Conservation (phyloP, 2,329 filamentous ascomycete species). For the Thelonectria rubi region DNA sequence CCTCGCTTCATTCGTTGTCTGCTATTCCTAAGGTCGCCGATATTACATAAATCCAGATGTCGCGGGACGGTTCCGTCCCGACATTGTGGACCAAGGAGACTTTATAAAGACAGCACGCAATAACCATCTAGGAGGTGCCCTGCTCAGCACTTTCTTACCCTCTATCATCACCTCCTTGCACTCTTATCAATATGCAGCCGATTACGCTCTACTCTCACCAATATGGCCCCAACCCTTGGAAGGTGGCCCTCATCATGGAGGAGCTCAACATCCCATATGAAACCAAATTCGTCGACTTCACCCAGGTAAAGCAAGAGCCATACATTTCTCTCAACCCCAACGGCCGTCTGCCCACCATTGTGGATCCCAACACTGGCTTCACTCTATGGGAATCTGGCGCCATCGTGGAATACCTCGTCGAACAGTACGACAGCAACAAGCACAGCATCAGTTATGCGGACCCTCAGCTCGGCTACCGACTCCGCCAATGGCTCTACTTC, state of each 20-base stretch:
- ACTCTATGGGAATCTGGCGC: slow-evolving; percentile 39
- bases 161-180: too few relatives aligned
- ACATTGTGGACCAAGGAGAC: too few relatives aligned
- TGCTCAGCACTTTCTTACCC: too few relatives aligned
- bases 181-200: too few relatives aligned
- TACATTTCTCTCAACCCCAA: slow-evolving; percentile 46
- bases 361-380: slow-evolving; percentile 47
- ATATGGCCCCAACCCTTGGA: slow-evolving; percentile 34
- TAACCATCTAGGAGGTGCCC: too few relatives aligned
- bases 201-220: too few relatives aligned
- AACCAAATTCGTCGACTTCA: slow-evolving; percentile 31
- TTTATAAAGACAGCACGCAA: too few relatives aligned
- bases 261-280: slow-evolving; percentile 45
- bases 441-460: slow-evolving; percentile 24
- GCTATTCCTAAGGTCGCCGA: too few relatives aligned
- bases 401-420: slow-evolving; percentile 35
- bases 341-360: slow-evolving; percentile 43
- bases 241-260: slow-evolving; percentile 43
- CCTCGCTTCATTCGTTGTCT: too few relatives aligned
- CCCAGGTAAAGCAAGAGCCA: slow-evolving; percentile 38
- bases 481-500: slow-evolving; percentile 1
- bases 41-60: too few relatives aligned
- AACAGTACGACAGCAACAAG: slow-evolving; percentile 32
- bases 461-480: not conserved
- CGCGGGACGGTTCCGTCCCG: too few relatives aligned